These are phyloP conservation scores for Akanthomyces lecanii DNA, from an alignment of 2,329 filamentous ascomycete species.

Conservation along the genomic window DNA sequence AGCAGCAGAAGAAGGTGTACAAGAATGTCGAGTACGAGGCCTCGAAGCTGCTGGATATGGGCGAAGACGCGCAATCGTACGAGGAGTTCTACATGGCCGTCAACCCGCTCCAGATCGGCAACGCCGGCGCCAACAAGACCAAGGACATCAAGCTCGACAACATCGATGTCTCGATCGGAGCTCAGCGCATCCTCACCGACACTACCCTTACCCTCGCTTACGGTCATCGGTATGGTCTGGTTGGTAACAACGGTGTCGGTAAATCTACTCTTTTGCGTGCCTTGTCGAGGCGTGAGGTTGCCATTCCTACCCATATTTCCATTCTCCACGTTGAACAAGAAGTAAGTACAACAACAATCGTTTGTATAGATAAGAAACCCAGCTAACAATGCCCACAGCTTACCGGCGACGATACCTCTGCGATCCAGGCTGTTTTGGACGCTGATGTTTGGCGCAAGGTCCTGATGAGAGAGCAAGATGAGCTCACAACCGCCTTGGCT, in stretches of 20 bases:
- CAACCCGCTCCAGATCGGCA: conserved; percentile 87
- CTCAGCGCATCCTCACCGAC: conserved; percentile 83
- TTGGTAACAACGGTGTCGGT: conserved; percentile 99
- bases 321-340: conserved; percentile 99
- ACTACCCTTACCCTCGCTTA: conserved; percentile 87
- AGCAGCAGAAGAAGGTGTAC: conserved; percentile 97
- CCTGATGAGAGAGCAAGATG: conserved; percentile 81
- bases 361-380: background rate
- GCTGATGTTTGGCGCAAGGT: conserved; percentile 99
- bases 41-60: conserved; percentile 78
- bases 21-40: conserved; percentile 98
- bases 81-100: conserved; percentile 99
- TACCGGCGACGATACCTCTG: conserved; percentile 89
- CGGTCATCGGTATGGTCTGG: conserved; percentile 90
- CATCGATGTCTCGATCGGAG: conserved; percentile 89
- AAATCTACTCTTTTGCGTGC: conserved; percentile 93
- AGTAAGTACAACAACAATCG: conserved; percentile 42
- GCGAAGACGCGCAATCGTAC: conserved; percentile 83
- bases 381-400: conserved; percentile 51
- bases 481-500: conserved; percentile 72
- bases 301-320: conserved; percentile 94
- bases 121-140: conserved; percentile 72
- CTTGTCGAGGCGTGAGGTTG: conserved; percentile 84
- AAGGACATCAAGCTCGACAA: conserved; percentile 99
- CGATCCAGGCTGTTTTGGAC: conserved; percentile 90